phyloP scores from a whole-genome alignment of 169 alveolate species.

The Plasmodium knowlesi region DNA sequence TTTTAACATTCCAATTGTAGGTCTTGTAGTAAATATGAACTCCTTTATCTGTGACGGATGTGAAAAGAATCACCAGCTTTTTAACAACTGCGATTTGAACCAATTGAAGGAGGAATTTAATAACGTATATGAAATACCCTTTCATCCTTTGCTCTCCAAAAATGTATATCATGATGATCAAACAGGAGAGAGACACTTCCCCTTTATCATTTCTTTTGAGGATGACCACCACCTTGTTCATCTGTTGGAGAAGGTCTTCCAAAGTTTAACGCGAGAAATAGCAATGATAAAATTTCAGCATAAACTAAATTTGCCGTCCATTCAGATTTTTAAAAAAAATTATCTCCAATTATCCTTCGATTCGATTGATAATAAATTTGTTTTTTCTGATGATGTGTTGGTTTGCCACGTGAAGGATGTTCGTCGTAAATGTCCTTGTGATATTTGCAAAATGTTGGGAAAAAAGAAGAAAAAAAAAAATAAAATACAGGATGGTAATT shows the following conservation, averaged over 20 bases:
- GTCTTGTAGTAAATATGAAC: slow-evolving; percentile 97
- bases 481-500: slow-evolving; percentile 1
- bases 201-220: slow-evolving; percentile 88
- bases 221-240: slow-evolving; percentile 79
- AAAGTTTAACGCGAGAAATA: slow-evolving; percentile 80
- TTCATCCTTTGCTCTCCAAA: slow-evolving; percentile 85
- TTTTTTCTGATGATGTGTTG: slow-evolving; percentile 65
- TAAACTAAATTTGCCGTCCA: slow-evolving; percentile 54
- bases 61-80: slow-evolving; percentile 87
- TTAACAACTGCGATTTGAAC: slow-evolving; percentile 89
- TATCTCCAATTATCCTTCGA: slow-evolving; percentile 59
- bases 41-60: slow-evolving; percentile 93
- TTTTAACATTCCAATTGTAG: slow-evolving; percentile 92
- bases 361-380: slow-evolving; percentile 72
- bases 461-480: slow-evolving; percentile 70
- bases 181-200: slow-evolving; percentile 86
- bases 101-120: slow-evolving; percentile 86
- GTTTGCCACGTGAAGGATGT: slow-evolving; percentile 74
- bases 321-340: slow-evolving; percentile 53
- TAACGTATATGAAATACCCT: slow-evolving; percentile 85
- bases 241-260: slow-evolving; percentile 80
- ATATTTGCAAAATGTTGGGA: slow-evolving; percentile 4
- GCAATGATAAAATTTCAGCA: slow-evolving; percentile 58
- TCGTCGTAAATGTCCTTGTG: slow-evolving; percentile 47
- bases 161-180: slow-evolving; percentile 73